Evolutionary conservation across 352 stramenopile species (phyloP), one percentile per base, ranked within the genome.

Genomic region (Pythium aristosporum): DNA sequence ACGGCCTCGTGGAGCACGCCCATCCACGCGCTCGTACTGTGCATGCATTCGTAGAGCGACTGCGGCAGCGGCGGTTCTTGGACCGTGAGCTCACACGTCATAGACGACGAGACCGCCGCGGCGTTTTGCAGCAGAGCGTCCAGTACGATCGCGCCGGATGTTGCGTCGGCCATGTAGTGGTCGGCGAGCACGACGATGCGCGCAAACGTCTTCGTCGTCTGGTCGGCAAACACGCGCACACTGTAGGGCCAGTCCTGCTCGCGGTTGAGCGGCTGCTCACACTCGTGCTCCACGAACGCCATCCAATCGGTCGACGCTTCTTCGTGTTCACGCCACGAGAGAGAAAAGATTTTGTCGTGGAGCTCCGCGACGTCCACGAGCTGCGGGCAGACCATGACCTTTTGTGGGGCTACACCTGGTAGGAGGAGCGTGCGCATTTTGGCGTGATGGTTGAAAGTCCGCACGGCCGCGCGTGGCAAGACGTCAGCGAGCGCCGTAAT

Each of bases 111-210:
- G 41, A 58, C 11, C 18, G 37, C 15, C 4, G 69, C 60, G 8
- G 72, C 71, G 37, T 78, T 76, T 32, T 82, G 54, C 16, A 89
- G 67, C 13, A 80, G 62, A 37, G 82, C 65, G 28, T 87, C 80
- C 12, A 87, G 54, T 21, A 89, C 70, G 39, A 83, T 69, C 5
- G 59, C 49, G 13, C 77, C 77, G 0, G 80, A 87, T 0, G 56
- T 74, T 5, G 69, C 42, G 48, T 89, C 80, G 6, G 77, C 79
- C 80, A 89, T 89, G 73, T 83, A 87, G 51, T 85, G 75, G 48
- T 89, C 80, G 0, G 77, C 65, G 20, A 87, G 76, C 48, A 89
- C 54, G 20, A 87, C 49, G 51, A 87, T 55, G 13, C 72, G 74
- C 12, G 76, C 77, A 36, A 87, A 81, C 0, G 61, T 65, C 28